A percentile compares a stretch with the other conserved stretches of the same genome.
Conservation (phyloP, 495 filamentous ascomycete species). For the Penicillium pancosmium region DNA sequence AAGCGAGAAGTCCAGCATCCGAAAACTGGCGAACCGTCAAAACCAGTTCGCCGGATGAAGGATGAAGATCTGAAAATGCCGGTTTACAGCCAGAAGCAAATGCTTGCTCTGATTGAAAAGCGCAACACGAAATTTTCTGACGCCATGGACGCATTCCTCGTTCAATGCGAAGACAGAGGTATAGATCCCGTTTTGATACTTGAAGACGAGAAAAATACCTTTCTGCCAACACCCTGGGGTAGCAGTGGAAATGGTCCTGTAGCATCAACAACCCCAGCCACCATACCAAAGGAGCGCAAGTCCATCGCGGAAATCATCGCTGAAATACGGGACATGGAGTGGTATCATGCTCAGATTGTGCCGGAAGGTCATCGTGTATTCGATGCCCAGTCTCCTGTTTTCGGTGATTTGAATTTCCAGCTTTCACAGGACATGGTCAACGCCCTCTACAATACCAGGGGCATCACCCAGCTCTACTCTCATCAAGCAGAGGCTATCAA, state of each 20-base stretch:
- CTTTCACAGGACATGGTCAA: conserved; percentile 92
- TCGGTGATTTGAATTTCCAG: conserved; percentile 82
- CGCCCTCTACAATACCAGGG: conserved; percentile 85
- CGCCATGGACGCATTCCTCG: conserved; percentile 76
- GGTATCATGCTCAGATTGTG: conserved; percentile 93
- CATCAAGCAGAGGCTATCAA: conserved; percentile 98
- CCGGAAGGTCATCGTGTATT: conserved; percentile 93
- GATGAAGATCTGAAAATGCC: conserved; percentile 92
- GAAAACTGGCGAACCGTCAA: conserved; percentile 71
- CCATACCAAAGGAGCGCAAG: conserved; percentile 83
- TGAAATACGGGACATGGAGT: conserved; percentile 78
- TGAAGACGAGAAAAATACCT: conserved; percentile 45
- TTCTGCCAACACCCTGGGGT: conserved; percentile 52
- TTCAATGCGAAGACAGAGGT: conserved; percentile 64
- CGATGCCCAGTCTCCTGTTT: conserved; percentile 80
- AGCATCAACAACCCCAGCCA: conserved; percentile 50
- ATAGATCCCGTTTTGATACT: conserved; percentile 71
- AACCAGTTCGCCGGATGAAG: conserved; percentile 62
- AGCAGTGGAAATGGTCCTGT: conserved; percentile 53
- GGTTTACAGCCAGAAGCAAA: conserved; percentile 88
- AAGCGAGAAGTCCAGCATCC: conserved; percentile 73
- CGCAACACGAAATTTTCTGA: conserved; percentile 82
- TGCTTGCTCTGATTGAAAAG: conserved; percentile 89
- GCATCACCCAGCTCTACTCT: conserved; percentile 85
- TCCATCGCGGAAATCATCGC: conserved; percentile 81